These are phyloP conservation scores for Ascocoryne sarcoides DNA, from an alignment of 2,329 filamentous ascomycete species.

Conservation along the genomic window DNA sequence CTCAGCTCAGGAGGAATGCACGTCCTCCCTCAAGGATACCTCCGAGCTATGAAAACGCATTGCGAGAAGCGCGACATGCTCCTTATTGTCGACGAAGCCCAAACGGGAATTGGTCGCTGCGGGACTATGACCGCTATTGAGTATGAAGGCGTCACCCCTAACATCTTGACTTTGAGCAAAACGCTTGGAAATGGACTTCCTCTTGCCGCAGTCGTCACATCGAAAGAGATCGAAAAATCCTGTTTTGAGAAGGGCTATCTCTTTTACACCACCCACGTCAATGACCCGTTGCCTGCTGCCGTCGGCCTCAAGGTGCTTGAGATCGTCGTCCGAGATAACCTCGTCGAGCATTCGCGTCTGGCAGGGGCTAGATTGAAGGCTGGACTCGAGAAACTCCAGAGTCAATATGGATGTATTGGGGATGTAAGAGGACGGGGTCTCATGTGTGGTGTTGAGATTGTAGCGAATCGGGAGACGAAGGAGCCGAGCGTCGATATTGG, in stretches of 20 bases:
- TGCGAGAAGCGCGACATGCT: conserved; percentile 48
- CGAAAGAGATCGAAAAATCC: conserved; percentile 40
- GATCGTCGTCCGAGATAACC: conserved; percentile 46
- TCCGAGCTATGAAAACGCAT: conserved; percentile 44
- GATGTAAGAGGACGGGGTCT: conserved; percentile 51
- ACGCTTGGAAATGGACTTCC: conserved; percentile 53
- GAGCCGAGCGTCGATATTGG: conserved; percentile 39
- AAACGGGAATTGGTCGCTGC: conserved; percentile 47
- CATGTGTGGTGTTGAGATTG: conserved; percentile 50
- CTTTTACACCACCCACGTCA: conserved; percentile 54
- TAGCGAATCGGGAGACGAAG: conserved; percentile 41
- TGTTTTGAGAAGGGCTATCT: conserved; percentile 42
- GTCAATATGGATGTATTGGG: conserved; percentile 50
- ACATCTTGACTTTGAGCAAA: conserved; percentile 53
- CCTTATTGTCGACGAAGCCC: conserved; percentile 51
- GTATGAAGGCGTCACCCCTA: conserved; percentile 43
- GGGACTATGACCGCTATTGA: conserved; percentile 52
- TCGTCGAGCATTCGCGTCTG: conserved; percentile 38
- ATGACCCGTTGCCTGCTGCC: conserved; percentile 51
- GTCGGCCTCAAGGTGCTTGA: conserved; percentile 55
- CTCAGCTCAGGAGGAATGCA: conserved; percentile 45
- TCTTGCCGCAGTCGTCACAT: conserved; percentile 48
- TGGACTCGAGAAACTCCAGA: conserved; percentile 36
- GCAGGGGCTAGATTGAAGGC: conserved; percentile 41
- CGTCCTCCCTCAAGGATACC: conserved; percentile 48